phyloP scores from a whole-genome alignment of 352 stramenopile species.

The Pythium sp. region DNA sequence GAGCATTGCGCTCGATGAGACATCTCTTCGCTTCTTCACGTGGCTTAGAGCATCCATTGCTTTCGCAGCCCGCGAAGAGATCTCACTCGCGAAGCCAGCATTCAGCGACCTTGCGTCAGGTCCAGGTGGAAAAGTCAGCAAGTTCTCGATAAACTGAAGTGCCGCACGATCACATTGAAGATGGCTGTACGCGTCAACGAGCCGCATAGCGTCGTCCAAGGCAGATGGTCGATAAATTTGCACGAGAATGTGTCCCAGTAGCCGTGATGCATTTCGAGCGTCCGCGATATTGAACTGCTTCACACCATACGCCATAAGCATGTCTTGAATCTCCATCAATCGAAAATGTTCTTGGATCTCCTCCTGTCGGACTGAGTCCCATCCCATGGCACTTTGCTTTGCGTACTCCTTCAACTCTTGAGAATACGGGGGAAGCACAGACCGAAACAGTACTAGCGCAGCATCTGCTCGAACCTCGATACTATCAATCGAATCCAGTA shows the following conservation, averaged over 20 bases:
- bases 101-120: neutral
- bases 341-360: slow-evolving; percentile 61
- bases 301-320: slow-evolving; percentile 60
- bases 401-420: slow-evolving; percentile 44
- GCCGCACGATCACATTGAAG: slow-evolving; percentile 45
- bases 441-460: slow-evolving; percentile 35
- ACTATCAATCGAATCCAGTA: slow-evolving; percentile 35
- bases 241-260: slow-evolving; percentile 57
- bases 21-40: slow-evolving; percentile 37
- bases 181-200: slow-evolving; percentile 61
- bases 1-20: slow-evolving; percentile 21
- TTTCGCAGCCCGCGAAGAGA: slow-evolving; percentile 15
- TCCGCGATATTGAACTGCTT: slow-evolving; percentile 56
- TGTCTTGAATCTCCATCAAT: slow-evolving; percentile 78
- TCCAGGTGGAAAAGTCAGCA: slow-evolving; percentile 30
- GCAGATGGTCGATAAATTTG: slow-evolving; percentile 45
- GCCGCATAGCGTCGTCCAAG: slow-evolving; percentile 52
- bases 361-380: slow-evolving; percentile 44
- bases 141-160: slow-evolving; percentile 64
- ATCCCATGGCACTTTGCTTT: slow-evolving; percentile 24
- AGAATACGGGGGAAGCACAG: slow-evolving; percentile 56
- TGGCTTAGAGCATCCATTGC: slow-evolving; percentile 33
- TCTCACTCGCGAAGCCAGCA: slow-evolving; percentile 10
- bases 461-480: slow-evolving; percentile 28
- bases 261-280: slow-evolving; percentile 36